Conservation (phyloP, 768 basidiomycete genomes). For the Nevesoporus exiguus region DNA sequence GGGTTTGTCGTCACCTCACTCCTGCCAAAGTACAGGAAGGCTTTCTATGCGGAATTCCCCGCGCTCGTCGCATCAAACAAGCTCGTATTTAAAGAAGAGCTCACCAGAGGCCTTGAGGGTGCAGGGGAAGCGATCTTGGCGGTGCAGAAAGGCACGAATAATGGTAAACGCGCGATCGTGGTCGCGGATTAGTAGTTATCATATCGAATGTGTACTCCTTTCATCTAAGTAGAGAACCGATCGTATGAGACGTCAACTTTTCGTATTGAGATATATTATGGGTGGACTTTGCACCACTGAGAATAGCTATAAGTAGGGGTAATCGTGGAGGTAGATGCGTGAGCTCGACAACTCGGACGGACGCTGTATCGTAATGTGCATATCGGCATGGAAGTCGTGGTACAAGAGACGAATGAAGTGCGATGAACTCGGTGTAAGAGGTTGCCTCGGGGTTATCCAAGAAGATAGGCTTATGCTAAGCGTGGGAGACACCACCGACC, state of each 20-base stretch:
- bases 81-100: not conserved
- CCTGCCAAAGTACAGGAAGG: not conserved
- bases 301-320: conserved; percentile 24
- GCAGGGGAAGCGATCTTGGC: conserved; percentile 2
- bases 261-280: conserved; percentile 14
- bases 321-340: conserved; percentile 13
- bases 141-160: conserved; percentile 4
- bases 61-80: conserved; percentile 2
- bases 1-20: not conserved
- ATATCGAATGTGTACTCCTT: not conserved
- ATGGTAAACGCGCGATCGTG: not conserved
- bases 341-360: not conserved
- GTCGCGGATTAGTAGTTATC: not conserved
- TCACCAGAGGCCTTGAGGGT: conserved; percentile 1
- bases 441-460: conserved; percentile 18
- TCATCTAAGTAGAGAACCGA: not conserved
- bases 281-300: conserved; percentile 6
- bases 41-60: not conserved
- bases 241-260: not conserved
- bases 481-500: conserved; percentile 2
- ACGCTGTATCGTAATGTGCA: conserved; percentile 3
- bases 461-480: conserved; percentile 11
- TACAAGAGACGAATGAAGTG: conserved; percentile 1
- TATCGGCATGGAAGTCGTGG: conserved; percentile 5
- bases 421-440: not conserved